phyloP scores from a whole-genome alignment of 2,329 filamentous ascomycete genomes.

The Metarhizium guizhouense region DNA sequence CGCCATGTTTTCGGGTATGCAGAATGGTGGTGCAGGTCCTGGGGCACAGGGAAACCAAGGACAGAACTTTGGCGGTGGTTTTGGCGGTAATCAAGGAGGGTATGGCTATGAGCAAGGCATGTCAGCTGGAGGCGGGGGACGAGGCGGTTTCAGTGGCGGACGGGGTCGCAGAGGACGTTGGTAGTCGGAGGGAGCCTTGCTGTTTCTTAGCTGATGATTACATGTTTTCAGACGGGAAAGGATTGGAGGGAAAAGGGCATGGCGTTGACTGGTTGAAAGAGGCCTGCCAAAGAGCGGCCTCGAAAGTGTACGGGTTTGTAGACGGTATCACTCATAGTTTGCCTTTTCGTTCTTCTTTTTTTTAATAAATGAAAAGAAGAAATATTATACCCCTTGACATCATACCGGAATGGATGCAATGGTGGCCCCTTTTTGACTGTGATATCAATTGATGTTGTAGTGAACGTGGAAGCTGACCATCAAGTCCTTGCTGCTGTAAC shows the following conservation, averaged over 20 bases:
- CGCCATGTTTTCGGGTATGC: constrained; percentile 52
- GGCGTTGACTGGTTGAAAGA: constrained; percentile 2
- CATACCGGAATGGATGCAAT: neutral
- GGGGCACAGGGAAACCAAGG: constrained; percentile 40
- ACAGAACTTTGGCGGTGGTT: constrained; percentile 42
- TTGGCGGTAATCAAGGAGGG: constrained; percentile 42
- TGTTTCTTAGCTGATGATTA: neutral
- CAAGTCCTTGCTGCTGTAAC: no score
- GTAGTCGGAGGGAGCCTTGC: constrained; percentile 6
- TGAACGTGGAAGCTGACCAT: no score
- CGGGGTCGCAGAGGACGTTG: constrained; percentile 22
- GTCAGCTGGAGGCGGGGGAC: constrained; percentile 28
- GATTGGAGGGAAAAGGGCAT: neutral
- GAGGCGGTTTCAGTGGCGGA: constrained; percentile 19
- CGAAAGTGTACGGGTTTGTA: neutral
- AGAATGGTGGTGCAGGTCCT: constrained; percentile 33
- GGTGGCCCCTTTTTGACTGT: no score
- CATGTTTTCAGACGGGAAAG: neutral
- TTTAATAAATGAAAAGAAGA: no score
- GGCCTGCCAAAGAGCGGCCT: neutral
- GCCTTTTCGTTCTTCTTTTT: neutral
- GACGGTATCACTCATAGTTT: neutral
- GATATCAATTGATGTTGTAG: no score
- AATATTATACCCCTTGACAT: neutral
- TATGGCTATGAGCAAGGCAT: constrained; percentile 42